Conservation (phyloP, 2,329 filamentous ascomycete genomes). For the Aureobasidium sp. region DNA sequence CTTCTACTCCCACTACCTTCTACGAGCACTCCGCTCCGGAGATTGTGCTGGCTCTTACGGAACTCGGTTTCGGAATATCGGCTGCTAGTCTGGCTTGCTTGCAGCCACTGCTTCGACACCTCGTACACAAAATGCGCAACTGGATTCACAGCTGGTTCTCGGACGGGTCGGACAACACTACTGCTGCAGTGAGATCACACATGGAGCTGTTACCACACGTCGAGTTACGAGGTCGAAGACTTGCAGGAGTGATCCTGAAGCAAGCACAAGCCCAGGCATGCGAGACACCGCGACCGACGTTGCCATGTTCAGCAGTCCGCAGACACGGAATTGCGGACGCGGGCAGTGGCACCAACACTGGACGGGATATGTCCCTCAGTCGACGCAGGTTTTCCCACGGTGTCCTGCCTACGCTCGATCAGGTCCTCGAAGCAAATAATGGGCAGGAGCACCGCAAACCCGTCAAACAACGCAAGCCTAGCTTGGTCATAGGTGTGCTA, state of each 20-base stretch:
- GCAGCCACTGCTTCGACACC: constrained; percentile 23
- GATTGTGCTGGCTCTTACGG: constrained; percentile 23
- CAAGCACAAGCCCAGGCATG: neutral
- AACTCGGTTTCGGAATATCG: constrained; percentile 27
- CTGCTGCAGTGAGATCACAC: neutral
- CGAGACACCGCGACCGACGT: neutral
- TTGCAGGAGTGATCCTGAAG: neutral
- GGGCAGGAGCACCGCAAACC: neutral
- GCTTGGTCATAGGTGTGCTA: neutral
- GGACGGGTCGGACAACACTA: neutral
- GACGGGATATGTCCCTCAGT: neutral
- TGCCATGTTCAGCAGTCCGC: neutral
- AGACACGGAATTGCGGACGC: neutral
- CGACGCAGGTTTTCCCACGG: neutral
- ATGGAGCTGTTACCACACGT: neutral
- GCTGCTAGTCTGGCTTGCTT: constrained; percentile 27
- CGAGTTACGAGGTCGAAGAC: neutral
- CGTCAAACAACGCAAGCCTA: neutral
- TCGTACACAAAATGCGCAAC: neutral
- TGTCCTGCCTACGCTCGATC: neutral
- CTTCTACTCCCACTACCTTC: neutral
- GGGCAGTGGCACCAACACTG: neutral
- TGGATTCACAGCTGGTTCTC: neutral
- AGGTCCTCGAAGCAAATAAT: neutral
- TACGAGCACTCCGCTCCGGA: constrained; percentile 13